Evolutionary conservation across 306 rosid genomes (phyloP).

Genomic region (Vicia sativa): DNA sequence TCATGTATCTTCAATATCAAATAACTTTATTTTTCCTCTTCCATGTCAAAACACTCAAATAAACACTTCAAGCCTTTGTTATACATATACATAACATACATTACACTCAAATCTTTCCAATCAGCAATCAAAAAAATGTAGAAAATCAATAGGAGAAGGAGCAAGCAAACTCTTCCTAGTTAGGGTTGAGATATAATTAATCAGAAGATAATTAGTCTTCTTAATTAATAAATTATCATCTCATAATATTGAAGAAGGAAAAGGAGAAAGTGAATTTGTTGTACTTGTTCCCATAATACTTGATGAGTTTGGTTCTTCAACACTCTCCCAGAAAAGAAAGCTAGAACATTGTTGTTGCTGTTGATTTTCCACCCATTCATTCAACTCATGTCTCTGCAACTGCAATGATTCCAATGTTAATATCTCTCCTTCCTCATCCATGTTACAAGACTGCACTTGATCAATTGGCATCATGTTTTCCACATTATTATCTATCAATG

Average conservation of each 20-base stretch:
- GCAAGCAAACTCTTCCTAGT: conserved; percentile 36
- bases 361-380: conserved; percentile 73
- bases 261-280: conserved; percentile 57
- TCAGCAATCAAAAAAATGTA: conserved; percentile 29
- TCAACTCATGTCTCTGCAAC: conserved; percentile 70
- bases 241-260: conserved; percentile 66
- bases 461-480: conserved; percentile 56
- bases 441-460: conserved; percentile 53
- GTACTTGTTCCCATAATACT: conserved; percentile 45
- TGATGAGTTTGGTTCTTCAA: conserved; percentile 60
- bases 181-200: conserved; percentile 17
- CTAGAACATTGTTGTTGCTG: conserved; percentile 74
- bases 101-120: conserved; percentile 55
- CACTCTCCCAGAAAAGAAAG: conserved; percentile 87
- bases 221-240: conserved; percentile 15
- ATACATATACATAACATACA: conserved; percentile 28
- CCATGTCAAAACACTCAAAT: conserved; percentile 52
- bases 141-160: not conserved
- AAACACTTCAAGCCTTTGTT: conserved; percentile 52
- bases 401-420: conserved; percentile 62
- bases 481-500: conserved; percentile 67
- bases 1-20: conserved; percentile 42
- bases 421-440: conserved; percentile 62
- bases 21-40: conserved; percentile 42
- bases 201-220: conserved; percentile 13